Evolutionary conservation across 202 grass and related monocot species (phyloP), one percentile per base, ranked within the genome.

Genomic region (Elaeis oleifera): DNA sequence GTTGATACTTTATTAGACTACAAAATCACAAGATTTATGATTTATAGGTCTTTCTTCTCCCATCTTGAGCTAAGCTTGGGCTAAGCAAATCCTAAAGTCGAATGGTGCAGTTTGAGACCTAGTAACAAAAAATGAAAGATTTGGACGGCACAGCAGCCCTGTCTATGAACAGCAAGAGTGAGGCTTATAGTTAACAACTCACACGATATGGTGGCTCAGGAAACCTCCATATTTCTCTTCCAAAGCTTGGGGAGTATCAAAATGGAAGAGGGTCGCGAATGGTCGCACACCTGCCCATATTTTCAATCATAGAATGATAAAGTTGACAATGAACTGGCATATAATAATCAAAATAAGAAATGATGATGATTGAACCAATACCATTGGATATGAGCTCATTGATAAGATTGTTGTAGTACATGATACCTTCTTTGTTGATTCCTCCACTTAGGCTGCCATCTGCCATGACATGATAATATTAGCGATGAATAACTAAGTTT

Each of bases 171-270:
- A 20, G 20, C n/a, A 20, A 20, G 20, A 20, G 20, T 20, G 20
- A 20, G 20, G 20, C 20, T 20, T 20, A 20, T 20, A 20, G 0
- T 20, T 20, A 20, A 20, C 20, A 20, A 17, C 76, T 9, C 66
- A 84, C 85, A 58, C 8, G 20, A 95, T 83, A 1, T 62, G 72
- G 18, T 85, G 54, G 18, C 85, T 86, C 9, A 86, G 54, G 77
- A 89, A 95, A 29, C 90, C 85, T 14, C 70, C 59, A 14, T 95
- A 89, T 67, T 76, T 53, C 54, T 57, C 80, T 28, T 95, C 90
- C 16, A 95, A 63, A 15, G 53, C 79, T 66, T 77, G 71, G 31
- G 85, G 85, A 2, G 76, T 55, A 56, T 95, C 90, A 85, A 85
- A 95, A 17, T 86, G 90, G 90, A 24, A 24, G 23, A 24, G 23